phyloP scores from a whole-genome alignment of 345 rosid species.

The Citrus medica region DNA sequence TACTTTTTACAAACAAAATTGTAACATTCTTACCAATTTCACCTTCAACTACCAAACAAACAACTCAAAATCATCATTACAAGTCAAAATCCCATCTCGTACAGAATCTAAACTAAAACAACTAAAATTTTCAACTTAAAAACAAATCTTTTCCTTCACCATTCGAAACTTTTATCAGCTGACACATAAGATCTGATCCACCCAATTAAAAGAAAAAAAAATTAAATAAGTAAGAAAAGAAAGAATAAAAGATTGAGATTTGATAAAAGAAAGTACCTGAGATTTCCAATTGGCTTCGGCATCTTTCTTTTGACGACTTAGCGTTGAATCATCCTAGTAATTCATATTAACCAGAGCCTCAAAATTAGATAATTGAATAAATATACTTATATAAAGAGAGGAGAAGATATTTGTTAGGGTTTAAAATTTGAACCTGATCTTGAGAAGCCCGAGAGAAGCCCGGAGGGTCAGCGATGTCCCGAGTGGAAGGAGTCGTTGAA shows the following conservation, averaged over 20 bases:
- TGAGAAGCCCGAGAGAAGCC: slow-evolving; percentile 86
- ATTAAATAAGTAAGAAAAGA: not conserved
- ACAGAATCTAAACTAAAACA: not conserved
- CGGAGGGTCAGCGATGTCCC: slow-evolving; percentile 90
- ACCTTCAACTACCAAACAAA: not conserved
- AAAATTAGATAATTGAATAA: not conserved
- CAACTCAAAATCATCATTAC: not conserved
- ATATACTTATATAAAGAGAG: not conserved
- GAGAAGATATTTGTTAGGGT: not conserved
- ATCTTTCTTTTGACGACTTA: slow-evolving; percentile 89
- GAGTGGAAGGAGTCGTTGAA: slow-evolving; percentile 72
- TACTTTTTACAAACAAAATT: not conserved
- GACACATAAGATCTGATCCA: not conserved
- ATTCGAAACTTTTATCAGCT: not conserved
- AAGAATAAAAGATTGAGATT: not conserved
- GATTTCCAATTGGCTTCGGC: slow-evolving; percentile 97
- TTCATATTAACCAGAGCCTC: not conserved
- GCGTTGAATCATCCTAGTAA: slow-evolving; percentile 77
- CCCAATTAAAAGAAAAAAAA: not conserved
- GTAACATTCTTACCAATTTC: not conserved
- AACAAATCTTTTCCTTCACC: not conserved
- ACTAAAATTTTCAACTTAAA: not conserved
- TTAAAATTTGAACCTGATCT: slow-evolving; percentile 57
- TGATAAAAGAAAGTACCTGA: slow-evolving; percentile 46
- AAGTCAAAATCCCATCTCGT: not conserved